These are phyloP conservation scores for Poa annua DNA, from an alignment of 176 grass and related monocot genomes.

Conservation along the genomic window DNA sequence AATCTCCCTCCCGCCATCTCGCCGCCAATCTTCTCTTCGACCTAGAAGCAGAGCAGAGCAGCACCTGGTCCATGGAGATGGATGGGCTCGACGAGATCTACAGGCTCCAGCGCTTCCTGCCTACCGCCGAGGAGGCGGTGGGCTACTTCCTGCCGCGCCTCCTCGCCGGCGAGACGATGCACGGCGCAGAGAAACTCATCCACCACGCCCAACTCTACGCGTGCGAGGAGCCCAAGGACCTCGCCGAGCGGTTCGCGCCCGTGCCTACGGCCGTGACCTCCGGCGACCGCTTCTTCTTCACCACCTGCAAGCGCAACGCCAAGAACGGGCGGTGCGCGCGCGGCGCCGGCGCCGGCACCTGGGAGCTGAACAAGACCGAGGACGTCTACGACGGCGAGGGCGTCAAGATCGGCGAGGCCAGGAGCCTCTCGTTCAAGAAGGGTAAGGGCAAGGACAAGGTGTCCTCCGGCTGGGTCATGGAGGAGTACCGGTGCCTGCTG, in stretches of 20 bases:
- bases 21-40: too few species aligned
- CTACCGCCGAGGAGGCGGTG: background rate
- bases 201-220: too few species aligned
- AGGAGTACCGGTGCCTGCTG: background rate
- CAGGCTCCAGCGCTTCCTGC: background rate
- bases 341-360: background rate
- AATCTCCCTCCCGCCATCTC: too few species aligned
- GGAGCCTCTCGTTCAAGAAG: slow-evolving; percentile 28
- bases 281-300: slow-evolving; percentile 28
- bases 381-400: background rate
- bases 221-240: background rate
- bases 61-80: too few species aligned
- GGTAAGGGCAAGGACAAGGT: too few species aligned
- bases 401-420: background rate
- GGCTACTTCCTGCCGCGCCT: background rate
- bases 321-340: background rate
- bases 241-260: background rate
- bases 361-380: background rate
- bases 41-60: too few species aligned
- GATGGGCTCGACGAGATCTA: too few species aligned
- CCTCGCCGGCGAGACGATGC: background rate
- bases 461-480: background rate
- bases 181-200: too few species aligned
- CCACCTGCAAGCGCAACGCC: background rate
- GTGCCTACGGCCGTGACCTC: background rate